Evolutionary conservation across 2,329 filamentous ascomycete species (phyloP), one percentile per base, ranked within the genome.

Genomic region (Ceratocystis harringtonii): DNA sequence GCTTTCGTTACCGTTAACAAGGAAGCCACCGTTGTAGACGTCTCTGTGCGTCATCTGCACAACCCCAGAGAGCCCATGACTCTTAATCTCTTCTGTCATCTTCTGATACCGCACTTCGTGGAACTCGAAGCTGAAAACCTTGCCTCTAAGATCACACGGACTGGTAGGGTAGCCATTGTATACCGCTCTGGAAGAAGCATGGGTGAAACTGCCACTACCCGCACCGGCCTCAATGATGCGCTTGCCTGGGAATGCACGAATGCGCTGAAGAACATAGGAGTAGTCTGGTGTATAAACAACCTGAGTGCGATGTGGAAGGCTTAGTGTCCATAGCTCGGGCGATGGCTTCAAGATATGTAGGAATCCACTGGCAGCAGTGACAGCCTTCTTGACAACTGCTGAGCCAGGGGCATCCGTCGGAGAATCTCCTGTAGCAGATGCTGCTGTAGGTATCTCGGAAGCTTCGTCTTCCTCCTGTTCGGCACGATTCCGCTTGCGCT

Each of bases 231-330:
- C 89, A 65, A 94, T 91, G 44, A 94, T 77, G 22, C 80, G 81
- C 58, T 84, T 81, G 4, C 90, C 89, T 0, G 89, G 89, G 22
- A 87, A 78, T 4, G 87, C 88, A 41, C 87, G 82, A 70, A 94
- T 81, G 43, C 88, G 81, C 71, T 92, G 88, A 10, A 94, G 78
- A 61, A 94, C 84, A 72, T 91, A 94, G 76, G 89, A 92, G 75
- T 91, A 92, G 73, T 94, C 89, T 17, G 89, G 88, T 0, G 88
- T 92, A 73, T 94, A 94, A 64, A 94, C 89, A 45, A 94, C 89
- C 72, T 94, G 89, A 0, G 89, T 94, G 68, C 89, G 80, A 73
- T 94, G 89, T 1, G 89, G 89, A 61, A 94, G 75, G 66, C 87
- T 89, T 65, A 83, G 82, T 0, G 89, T 94, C 89, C 89, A 94